Base-by-base conservation (phyloP, 1,284 basidiomycete species). In the Irpex sp. region DNA sequence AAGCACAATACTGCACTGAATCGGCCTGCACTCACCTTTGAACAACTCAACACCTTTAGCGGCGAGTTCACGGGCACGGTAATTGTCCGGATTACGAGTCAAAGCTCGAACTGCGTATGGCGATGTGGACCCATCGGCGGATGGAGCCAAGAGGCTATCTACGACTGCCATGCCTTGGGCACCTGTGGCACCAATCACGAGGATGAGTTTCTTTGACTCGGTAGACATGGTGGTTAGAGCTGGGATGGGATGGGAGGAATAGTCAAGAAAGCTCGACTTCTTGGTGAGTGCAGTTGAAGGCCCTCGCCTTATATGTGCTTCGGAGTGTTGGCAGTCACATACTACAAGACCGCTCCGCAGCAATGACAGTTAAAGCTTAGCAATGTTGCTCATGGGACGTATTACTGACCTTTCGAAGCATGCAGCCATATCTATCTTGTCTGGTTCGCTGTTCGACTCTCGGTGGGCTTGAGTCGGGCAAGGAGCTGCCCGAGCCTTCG, bases 141-240 rank as follows among this genome's bases (percentile, higher is more conserved):
- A 66, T 1, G 75, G 76, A 8, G 72, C 74, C 38, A 83, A 75
- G 7, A 83, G 71, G 31, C 75, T 76, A 62, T 81, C 74, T 44
- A 83, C 75, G 62, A 82, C 78, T 15, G 78, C 76, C 37, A 79
- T 69, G 11, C 82, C 83, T 65, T 84, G 83, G 1, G 78, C 79
- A 52, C 83, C 82, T 31, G 83, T 84, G 1, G 79, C 83, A 48
- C 83, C 82, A 51, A 84, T 77, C 62, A 84, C 81, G 61, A 82
- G 77, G 65, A 85, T 81, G 65, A 79, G 69, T 68, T 82, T 81
- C 67, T 73, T 69, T 34, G 60, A 21, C 8, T 4, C 40, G 49
- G 6, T 52, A 26, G 49, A 15, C 49, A 52, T 52, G 49, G n/a
- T 15, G 54, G 49, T 13, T n/a, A 5, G 49, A 21, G 49, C 8